These are phyloP conservation scores for Scutellaria minor DNA, from an alignment of 257 asterid genomes.

Conservation along the genomic window DNA sequence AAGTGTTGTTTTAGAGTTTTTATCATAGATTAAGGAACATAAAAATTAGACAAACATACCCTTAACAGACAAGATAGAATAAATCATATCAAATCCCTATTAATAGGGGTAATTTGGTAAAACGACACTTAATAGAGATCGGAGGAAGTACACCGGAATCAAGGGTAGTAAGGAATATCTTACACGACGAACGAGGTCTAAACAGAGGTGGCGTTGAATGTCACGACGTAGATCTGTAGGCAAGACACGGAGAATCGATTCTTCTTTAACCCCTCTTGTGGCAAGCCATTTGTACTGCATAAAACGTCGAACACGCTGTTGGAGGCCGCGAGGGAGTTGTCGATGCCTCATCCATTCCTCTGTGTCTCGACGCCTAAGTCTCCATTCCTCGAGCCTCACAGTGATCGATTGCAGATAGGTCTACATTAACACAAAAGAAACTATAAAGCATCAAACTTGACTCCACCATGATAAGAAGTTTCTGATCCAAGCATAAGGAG, in stretches of 20 bases:
- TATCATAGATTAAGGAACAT: no score
- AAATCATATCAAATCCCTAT: no score
- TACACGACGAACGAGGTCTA: constrained; percentile 89
- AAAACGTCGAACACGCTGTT: constrained; percentile 71
- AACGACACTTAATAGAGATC: no score
- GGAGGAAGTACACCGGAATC: no score
- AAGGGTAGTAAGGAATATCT: constrained; percentile 31
- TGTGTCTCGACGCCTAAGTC: constrained; percentile 81
- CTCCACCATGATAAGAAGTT: not conserved
- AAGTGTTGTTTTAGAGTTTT: no score
- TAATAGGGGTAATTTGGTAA: no score
- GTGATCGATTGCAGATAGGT: constrained; percentile 87
- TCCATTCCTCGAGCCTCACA: constrained; percentile 96
- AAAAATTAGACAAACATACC: no score
- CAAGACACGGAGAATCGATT: constrained; percentile 65
- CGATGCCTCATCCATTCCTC: constrained; percentile 98
- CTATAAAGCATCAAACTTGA: not conserved
- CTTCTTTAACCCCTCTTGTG: constrained; percentile 87
- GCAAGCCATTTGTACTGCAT: constrained; percentile 86
- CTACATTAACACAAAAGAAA: constrained; percentile 37
- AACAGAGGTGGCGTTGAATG: constrained; percentile 83
- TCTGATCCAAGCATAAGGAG: no score
- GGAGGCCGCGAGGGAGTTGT: constrained; percentile 70
- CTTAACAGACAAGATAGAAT: no score
- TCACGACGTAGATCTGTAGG: constrained; percentile 88